A percentile compares a stretch with the other conserved stretches of the same genome.
phyloP scores from a whole-genome alignment of 164 flowering plant genomes.

The Chimonanthus salicifolius region DNA sequence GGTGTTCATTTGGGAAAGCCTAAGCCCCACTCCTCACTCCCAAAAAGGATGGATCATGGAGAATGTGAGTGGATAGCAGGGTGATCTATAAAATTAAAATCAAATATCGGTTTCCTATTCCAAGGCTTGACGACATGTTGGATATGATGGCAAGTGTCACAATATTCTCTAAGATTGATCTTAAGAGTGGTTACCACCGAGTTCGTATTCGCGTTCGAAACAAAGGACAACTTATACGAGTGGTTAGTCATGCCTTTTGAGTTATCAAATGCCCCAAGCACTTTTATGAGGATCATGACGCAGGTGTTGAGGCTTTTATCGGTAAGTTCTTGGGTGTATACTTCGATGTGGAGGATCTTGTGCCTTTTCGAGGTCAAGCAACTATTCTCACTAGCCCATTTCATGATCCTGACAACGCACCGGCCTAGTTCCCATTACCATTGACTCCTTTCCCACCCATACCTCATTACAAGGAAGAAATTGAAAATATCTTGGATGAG shows the following conservation, averaged over 20 bases:
- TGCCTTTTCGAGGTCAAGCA: too few species aligned
- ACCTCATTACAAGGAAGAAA: too few species aligned
- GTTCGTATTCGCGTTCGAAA: neutral
- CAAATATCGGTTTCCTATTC: constrained; percentile 4
- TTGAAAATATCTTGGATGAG: too few species aligned
- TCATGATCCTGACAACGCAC: too few species aligned
- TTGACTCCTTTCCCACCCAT: too few species aligned
- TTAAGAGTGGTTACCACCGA: neutral
- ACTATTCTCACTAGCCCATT: too few species aligned
- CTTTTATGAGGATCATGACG: constrained; percentile 4
- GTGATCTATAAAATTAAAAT: constrained; percentile 8
- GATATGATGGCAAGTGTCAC: neutral
- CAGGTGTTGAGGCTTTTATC: constrained; percentile 2
- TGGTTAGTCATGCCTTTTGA: constrained; percentile 6
- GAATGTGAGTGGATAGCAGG: neutral
- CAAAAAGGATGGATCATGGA: neutral
- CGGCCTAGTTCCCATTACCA: too few species aligned
- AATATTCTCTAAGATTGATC: constrained; percentile 5
- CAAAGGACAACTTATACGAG: neutral
- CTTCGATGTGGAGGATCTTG: too few species aligned
- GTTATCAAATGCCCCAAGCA: constrained; percentile 5
- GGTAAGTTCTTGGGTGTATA: constrained; percentile 5
- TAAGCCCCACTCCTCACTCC: constrained; percentile 2
- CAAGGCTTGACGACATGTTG: neutral
- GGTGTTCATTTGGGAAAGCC: constrained; percentile 7